phyloP scores from a whole-genome alignment of 1,139 yeast genomes.

The Protomyces arabidopsidicola region DNA sequence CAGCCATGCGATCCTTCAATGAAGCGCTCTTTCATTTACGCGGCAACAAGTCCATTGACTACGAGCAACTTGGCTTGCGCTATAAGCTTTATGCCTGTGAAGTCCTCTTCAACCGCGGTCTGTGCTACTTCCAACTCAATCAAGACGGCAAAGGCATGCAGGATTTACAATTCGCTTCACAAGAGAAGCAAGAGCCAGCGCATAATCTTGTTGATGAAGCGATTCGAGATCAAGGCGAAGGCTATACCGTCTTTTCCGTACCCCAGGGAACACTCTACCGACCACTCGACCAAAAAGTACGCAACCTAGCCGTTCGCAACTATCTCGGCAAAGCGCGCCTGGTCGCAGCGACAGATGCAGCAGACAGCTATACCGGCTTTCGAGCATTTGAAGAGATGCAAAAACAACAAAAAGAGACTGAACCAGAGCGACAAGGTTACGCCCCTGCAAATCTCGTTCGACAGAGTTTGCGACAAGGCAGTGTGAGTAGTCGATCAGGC shows the following conservation, averaged over 20 bases:
- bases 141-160: slow-evolving; percentile 32
- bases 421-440: background rate
- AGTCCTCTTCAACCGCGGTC: slow-evolving; percentile 35
- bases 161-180: slow-evolving; percentile 33
- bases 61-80: slow-evolving; percentile 34
- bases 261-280: slow-evolving; percentile 30
- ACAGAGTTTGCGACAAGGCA: background rate
- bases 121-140: slow-evolving; percentile 34
- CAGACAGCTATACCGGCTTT: slow-evolving; percentile 15
- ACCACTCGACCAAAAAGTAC: slow-evolving; percentile 29
- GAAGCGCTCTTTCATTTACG: slow-evolving; percentile 34
- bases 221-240: slow-evolving; percentile 25
- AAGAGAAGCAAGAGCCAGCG: slow-evolving; percentile 33
- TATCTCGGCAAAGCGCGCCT: slow-evolving; percentile 28
- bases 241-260: slow-evolving; percentile 31
- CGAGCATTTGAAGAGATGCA: slow-evolving; percentile 10
- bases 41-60: slow-evolving; percentile 35
- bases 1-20: slow-evolving; percentile 35
- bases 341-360: slow-evolving; percentile 22
- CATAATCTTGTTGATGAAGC: slow-evolving; percentile 36
- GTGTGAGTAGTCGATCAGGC: background rate
- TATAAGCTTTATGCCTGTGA: slow-evolving; percentile 35
- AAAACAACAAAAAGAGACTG: background rate
- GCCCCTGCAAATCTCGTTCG: background rate
- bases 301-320: slow-evolving; percentile 23